These are phyloP conservation scores for sorghum (Sorghum bicolor) DNA, from an alignment of 176 grass and related monocot species.

Conservation along the genomic window DNA sequence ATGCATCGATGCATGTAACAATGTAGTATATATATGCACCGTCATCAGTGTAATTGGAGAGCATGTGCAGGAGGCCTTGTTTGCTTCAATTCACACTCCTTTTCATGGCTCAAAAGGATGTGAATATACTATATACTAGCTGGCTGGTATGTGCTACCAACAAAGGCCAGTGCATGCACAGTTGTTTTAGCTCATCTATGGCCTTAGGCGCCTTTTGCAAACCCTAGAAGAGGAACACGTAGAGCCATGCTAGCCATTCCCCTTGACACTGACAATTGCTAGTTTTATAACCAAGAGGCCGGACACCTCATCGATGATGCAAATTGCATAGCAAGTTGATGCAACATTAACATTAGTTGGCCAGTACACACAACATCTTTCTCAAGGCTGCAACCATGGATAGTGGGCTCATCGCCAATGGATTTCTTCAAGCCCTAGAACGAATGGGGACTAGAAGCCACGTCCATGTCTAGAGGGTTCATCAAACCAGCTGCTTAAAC, in stretches of 20 bases:
- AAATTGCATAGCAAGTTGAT: conserved; percentile 49
- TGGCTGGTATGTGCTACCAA: background rate
- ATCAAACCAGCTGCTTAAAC: conserved; percentile 30
- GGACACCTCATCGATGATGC: conserved; percentile 44
- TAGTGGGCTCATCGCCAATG: background rate
- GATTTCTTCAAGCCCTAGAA: conserved; percentile 16
- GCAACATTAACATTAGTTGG: conserved; percentile 24
- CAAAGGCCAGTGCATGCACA: conserved; percentile 5
- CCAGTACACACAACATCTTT: background rate
- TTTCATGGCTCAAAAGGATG: conserved; percentile 35
- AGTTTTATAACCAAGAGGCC: conserved; percentile 36
- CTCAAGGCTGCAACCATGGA: conserved; percentile 21
- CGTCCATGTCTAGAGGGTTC: conserved; percentile 2
- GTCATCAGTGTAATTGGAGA: background rate
- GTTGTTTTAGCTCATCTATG: conserved; percentile 40
- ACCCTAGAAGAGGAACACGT: conserved; percentile 43
- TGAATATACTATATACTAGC: background rate
- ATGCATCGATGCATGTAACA: conserved; percentile 10
- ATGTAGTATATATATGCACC: background rate
- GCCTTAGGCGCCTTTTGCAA: conserved; percentile 30
- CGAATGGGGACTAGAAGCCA: background rate
- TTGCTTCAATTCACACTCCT: conserved; percentile 37
- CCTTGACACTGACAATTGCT: conserved; percentile 25
- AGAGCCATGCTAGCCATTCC: conserved; percentile 28
- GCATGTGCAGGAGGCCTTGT: conserved; percentile 39